A percentile compares a stretch with the other conserved stretches of the same genome.
Conservation (phyloP, 2,329 filamentous ascomycete species). For the Davidsoniella eucalypti region DNA sequence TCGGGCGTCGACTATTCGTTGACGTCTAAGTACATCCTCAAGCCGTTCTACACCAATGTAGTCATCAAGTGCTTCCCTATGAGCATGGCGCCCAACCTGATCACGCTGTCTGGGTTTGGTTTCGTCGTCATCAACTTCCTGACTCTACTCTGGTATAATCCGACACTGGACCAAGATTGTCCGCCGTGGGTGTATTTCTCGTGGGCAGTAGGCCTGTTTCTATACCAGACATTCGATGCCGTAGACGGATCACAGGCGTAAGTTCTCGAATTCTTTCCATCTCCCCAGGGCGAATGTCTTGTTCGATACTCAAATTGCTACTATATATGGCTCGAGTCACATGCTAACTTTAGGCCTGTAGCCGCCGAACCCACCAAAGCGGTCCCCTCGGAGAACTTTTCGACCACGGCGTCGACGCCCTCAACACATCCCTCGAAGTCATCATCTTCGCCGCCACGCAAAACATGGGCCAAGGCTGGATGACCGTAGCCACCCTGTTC, state of each 20-base stretch:
- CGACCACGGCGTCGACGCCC: constrained; percentile 90
- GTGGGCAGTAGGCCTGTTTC: constrained; percentile 77
- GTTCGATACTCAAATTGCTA: no score
- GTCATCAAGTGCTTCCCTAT: constrained; percentile 92
- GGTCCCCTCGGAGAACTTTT: constrained; percentile 92
- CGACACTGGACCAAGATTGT: constrained; percentile 84
- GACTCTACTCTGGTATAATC: constrained; percentile 90
- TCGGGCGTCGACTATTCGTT: constrained; percentile 79
- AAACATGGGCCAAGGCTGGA: constrained; percentile 87
- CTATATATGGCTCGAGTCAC: no score
- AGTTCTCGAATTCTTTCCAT: constrained; percentile 21
- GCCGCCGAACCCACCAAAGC: constrained; percentile 76
- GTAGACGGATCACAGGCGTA: constrained; percentile 89
- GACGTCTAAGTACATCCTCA: constrained; percentile 80
- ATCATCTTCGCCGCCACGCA: constrained; percentile 82
- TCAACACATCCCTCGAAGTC: constrained; percentile 89
- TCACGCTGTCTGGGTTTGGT: constrained; percentile 77
- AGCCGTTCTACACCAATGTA: constrained; percentile 91
- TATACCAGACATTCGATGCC: constrained; percentile 97
- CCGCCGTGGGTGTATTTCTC: constrained; percentile 88
- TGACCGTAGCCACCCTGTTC: constrained; percentile 69
- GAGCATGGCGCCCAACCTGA: constrained; percentile 79
- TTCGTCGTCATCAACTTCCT: constrained; percentile 83
- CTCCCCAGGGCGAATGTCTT: neutral
- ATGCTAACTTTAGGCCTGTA: constrained; percentile 19